Conservation (phyloP, 2,329 filamentous ascomycete species). For the Curvularia spicifera region DNA sequence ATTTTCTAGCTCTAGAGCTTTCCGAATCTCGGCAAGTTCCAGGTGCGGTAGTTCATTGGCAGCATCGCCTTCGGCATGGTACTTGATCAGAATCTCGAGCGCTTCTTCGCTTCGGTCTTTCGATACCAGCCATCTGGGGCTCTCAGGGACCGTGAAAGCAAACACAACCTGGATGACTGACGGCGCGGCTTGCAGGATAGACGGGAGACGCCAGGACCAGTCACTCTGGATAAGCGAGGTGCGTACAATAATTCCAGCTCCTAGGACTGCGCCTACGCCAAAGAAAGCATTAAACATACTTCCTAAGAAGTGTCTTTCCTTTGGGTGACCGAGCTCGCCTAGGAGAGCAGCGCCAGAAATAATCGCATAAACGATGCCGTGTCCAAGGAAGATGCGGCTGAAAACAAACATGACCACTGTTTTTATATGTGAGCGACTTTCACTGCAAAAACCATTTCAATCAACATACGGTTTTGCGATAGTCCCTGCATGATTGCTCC, state of each 20-base stretch:
- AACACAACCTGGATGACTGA: conserved; percentile 68
- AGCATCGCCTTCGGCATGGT: conserved; percentile 67
- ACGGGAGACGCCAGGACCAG: conserved; percentile 72
- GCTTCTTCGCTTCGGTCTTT: conserved; percentile 70
- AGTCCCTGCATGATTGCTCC: conserved; percentile 65
- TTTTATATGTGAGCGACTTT: too few relatives aligned
- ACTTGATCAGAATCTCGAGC: conserved; percentile 65
- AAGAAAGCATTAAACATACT: conserved; percentile 74
- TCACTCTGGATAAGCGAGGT: conserved; percentile 64
- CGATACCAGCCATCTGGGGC: conserved; percentile 68
- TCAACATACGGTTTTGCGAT: conserved; percentile 48
- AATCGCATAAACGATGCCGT: conserved; percentile 70
- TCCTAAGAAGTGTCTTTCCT: conserved; percentile 69
- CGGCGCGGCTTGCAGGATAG: conserved; percentile 67
- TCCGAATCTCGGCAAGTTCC: conserved; percentile 70
- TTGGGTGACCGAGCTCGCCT: conserved; percentile 71
- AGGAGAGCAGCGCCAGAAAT: conserved; percentile 69
- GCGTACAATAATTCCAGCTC: conserved; percentile 68
- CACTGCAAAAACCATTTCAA: too few relatives aligned
- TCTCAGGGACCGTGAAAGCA: conserved; percentile 69
- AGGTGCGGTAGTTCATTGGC: conserved; percentile 65
- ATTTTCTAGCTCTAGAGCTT: conserved; percentile 66
- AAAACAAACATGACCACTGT: conserved; percentile 60
- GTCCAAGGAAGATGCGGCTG: conserved; percentile 68
- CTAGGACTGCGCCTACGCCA: conserved; percentile 64